phyloP scores from a whole-genome alignment of 202 grass and related monocot species.

The Saccharum hybrid region DNA sequence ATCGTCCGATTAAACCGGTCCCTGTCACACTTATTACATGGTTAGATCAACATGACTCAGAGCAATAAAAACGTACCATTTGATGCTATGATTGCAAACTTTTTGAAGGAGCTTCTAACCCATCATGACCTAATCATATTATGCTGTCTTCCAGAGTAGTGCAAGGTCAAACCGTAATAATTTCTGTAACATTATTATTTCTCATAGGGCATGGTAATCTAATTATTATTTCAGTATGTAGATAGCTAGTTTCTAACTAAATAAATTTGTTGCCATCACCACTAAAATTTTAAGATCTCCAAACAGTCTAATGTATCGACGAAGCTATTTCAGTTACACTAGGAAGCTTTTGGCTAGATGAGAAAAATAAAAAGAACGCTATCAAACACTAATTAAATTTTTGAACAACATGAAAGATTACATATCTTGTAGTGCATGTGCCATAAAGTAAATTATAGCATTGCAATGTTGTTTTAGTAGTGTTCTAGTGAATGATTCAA shows the following conservation, averaged over 20 bases:
- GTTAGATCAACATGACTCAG: constrained; percentile 44
- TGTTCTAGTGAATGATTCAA: no score
- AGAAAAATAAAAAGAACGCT: not conserved
- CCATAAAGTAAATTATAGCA: no score
- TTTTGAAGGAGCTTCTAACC: constrained; percentile 57
- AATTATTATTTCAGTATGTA: not conserved
- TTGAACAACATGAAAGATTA: not conserved
- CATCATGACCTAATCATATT: constrained; percentile 68
- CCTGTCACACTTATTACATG: not conserved
- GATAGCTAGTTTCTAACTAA: not conserved
- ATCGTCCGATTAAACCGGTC: constrained; percentile 38
- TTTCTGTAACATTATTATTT: not conserved
- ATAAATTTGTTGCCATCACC: not conserved
- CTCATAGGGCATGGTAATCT: not conserved
- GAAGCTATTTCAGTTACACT: not conserved
- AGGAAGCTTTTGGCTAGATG: not conserved
- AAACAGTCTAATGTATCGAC: not conserved
- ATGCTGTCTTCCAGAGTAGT: constrained; percentile 23
- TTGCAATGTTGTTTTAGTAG: no score
- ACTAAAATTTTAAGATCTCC: not conserved
- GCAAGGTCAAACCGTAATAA: not conserved
- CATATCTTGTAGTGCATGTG: no score
- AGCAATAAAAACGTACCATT: constrained; percentile 5
- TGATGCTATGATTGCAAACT: constrained; percentile 61
- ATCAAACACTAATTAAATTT: no score